phyloP scores from a whole-genome alignment of 2,329 filamentous ascomycete genomes.

The Aspergillus puulaauensis region DNA sequence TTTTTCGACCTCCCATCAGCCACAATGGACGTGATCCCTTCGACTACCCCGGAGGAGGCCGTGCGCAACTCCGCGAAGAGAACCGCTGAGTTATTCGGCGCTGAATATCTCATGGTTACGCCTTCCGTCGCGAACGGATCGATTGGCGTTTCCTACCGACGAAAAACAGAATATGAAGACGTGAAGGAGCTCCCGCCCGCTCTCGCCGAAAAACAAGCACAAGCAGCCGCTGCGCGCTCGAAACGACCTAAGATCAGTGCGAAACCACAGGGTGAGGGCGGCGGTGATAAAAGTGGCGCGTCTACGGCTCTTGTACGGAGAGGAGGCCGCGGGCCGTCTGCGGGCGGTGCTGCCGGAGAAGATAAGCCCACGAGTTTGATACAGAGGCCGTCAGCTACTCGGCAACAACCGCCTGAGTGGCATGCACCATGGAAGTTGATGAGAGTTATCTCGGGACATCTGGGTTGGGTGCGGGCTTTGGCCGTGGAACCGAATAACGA shows the following conservation, averaged over 20 bases:
- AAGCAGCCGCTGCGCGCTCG: constrained; percentile 60
- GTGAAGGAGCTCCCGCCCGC: constrained; percentile 74
- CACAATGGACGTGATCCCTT: constrained; percentile 33
- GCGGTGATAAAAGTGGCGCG: constrained; percentile 49
- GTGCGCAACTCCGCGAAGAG: constrained; percentile 46
- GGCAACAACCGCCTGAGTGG: constrained; percentile 83
- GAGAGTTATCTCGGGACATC: constrained; percentile 92
- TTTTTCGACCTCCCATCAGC: not conserved
- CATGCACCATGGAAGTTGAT: constrained; percentile 98
- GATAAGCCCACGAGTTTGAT: constrained; percentile 61
- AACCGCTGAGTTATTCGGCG: constrained; percentile 48
- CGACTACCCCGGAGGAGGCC: constrained; percentile 34
- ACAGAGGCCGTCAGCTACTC: constrained; percentile 59
- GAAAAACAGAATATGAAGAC: constrained; percentile 68
- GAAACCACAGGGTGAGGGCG: constrained; percentile 37
- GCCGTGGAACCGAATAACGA: constrained; percentile 95
- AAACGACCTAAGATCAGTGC: constrained; percentile 60
- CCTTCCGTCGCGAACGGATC: constrained; percentile 44
- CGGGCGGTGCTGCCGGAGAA: constrained; percentile 34
- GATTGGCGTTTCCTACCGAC: constrained; percentile 46
- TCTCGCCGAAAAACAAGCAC: constrained; percentile 76
- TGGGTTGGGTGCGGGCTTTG: constrained; percentile 89
- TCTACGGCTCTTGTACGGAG: constrained; percentile 58
- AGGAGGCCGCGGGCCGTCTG: constrained; percentile 28
- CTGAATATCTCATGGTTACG: constrained; percentile 46